Evolutionary conservation across 2,329 filamentous ascomycete genomes (phyloP), one percentile per base, ranked within the genome.

Genomic region (Fusarium multiceps): DNA sequence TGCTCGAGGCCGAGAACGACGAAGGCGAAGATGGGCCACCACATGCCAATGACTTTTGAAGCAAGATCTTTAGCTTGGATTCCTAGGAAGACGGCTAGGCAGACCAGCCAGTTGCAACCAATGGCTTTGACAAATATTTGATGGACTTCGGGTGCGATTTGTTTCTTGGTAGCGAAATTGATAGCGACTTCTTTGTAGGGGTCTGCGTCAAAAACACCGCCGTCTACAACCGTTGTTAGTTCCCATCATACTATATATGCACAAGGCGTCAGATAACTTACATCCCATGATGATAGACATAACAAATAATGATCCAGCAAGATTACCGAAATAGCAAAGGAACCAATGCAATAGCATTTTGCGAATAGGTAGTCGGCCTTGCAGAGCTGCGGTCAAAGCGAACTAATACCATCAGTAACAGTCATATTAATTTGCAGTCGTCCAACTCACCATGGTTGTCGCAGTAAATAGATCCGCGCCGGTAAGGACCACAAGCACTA

Each of bases 71-170:
- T 81, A 7, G 83, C 84, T 59, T 84, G 83, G 6, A 83, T 77
- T 3, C 79, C 80, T 11, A 85, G 77, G 62, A 81, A 88, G 46
- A 84, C 82, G 1, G 84, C 85, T 27, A 88, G 76, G 60, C 85
- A 87, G 4, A 89, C 86, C 1, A 89, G 81, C 86, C 86, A 88
- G 76, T 88, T 88, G 69, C 83, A 85, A 7, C 86, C 84, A 46
- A 89, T 87, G 2, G 78, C 86, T 43, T 84, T 81, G 1, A 88
- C 75, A 71, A 89, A 87, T 53, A 88, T 85, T 59, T 84, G 81
- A 51, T 86, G 83, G 78, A 85, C 86, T 4, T 79, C 69, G 0
- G 86, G 85, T 0, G 76, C 79, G 12, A 86, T 75, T 64, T 82
- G 83, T 67, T 88, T 88, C 20, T 80, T 79, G 12, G 79, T 83